Percentiles rank a stretch among this genome's conserved stretches.
Evolutionary conservation across 331 rosid species (phyloP).

Genomic region (Dryas integrifolia): DNA sequence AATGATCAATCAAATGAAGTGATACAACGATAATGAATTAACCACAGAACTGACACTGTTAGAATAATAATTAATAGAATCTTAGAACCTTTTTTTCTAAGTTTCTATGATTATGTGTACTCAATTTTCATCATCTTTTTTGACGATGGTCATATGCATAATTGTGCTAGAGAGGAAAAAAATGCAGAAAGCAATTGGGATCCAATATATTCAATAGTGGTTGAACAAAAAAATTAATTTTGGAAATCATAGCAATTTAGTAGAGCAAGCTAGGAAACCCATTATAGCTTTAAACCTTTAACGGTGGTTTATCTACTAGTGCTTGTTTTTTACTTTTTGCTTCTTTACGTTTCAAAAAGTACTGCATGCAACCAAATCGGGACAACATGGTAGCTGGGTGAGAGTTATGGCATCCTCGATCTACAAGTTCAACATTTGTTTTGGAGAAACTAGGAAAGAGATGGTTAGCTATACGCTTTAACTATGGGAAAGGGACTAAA

Average conservation of each 20-base stretch:
- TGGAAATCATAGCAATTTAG: neutral
- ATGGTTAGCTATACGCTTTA: neutral
- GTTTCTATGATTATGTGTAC: neutral
- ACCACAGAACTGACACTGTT: neutral
- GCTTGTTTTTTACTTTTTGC: neutral
- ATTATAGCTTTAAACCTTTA: neutral
- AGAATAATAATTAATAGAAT: neutral
- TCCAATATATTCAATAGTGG: conserved; percentile 19
- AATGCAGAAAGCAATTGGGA: neutral
- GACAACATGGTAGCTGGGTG: neutral
- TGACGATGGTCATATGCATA: neutral
- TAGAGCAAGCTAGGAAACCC: neutral
- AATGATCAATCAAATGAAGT: conserved; percentile 20
- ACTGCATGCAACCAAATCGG: neutral
- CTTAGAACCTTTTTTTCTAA: neutral
- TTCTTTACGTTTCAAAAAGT: neutral
- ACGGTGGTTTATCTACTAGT: conserved; percentile 25
- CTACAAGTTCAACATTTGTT: neutral
- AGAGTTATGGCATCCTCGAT: neutral
- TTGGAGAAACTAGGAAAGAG: neutral
- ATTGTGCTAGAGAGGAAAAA: neutral
- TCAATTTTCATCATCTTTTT: neutral
- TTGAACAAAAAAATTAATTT: conserved; percentile 18
- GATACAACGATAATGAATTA: neutral
- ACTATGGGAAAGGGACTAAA: neutral